phyloP scores from a whole-genome alignment of 2,329 filamentous ascomycete genomes.

The Dactylonectria estremocensis region DNA sequence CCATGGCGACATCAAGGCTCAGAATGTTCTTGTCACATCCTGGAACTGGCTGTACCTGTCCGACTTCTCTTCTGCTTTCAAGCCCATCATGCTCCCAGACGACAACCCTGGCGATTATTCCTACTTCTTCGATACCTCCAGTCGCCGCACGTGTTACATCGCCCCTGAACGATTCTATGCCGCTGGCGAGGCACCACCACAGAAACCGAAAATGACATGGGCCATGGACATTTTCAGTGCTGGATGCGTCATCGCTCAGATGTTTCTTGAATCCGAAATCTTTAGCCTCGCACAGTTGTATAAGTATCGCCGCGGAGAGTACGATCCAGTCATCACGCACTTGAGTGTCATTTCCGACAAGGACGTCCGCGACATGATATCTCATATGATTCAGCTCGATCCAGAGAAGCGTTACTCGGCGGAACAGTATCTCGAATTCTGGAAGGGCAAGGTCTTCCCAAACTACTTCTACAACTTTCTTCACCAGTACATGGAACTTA shows the following conservation, averaged over 20 bases:
- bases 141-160: constrained; percentile 92
- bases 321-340: constrained; percentile 86
- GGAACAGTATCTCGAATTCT: constrained; percentile 94
- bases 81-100: constrained; percentile 92
- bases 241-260: constrained; percentile 95
- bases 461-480: constrained; percentile 98
- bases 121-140: constrained; percentile 96
- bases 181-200: constrained; percentile 76
- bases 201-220: constrained; percentile 78
- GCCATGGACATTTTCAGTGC: constrained; percentile 99
- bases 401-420: constrained; percentile 93
- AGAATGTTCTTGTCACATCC: constrained; percentile 96
- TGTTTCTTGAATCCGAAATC: constrained; percentile 96
- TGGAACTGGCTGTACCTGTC: constrained; percentile 99
- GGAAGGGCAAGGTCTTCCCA: constrained; percentile 92
- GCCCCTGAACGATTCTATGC: constrained; percentile 93
- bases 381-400: constrained; percentile 96
- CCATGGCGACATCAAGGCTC: constrained; percentile 98
- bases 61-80: constrained; percentile 97
- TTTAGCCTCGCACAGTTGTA: constrained; percentile 97
- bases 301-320: constrained; percentile 93
- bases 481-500: constrained; percentile 96
- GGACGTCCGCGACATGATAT: constrained; percentile 89
- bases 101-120: constrained; percentile 98
- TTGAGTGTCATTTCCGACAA: constrained; percentile 89